These are phyloP conservation scores for Mycena floridula DNA, from an alignment of 768 basidiomycete species.

Conservation along the genomic window DNA sequence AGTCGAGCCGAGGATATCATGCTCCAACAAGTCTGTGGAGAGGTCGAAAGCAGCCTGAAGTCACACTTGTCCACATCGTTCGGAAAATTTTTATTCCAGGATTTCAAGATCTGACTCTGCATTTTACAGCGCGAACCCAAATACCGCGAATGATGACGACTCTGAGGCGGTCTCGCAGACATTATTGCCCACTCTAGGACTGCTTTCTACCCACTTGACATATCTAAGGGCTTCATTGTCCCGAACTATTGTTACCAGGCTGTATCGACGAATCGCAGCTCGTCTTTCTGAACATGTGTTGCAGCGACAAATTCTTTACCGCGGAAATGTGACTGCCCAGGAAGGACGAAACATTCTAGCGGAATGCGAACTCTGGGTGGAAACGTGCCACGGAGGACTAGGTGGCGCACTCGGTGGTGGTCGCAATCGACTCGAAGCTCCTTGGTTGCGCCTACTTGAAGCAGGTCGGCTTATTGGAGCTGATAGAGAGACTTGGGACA, in stretches of 20 bases:
- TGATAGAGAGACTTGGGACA: conserved; percentile 48
- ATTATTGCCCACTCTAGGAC: conserved; percentile 69
- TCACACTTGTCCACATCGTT: conserved; percentile 54
- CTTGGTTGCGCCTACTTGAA: conserved; percentile 71
- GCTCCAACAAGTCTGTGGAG: conserved; percentile 72
- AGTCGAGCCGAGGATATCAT: conserved; percentile 85
- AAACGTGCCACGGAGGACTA: conserved; percentile 64
- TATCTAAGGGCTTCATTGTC: conserved; percentile 65
- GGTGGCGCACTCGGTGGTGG: conserved; percentile 37
- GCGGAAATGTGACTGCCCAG: conserved; percentile 55
- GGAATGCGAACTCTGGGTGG: conserved; percentile 81
- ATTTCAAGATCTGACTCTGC: neutral
- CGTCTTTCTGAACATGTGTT: conserved; percentile 73
- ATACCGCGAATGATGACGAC: conserved; percentile 20
- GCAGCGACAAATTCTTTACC: conserved; percentile 77
- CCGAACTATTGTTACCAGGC: conserved; percentile 39
- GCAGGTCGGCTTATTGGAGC: conserved; percentile 63
- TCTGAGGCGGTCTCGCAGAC: conserved; percentile 61
- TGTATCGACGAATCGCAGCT: conserved; percentile 73
- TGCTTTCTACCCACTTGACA: conserved; percentile 73
- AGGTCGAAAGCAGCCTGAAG: conserved; percentile 74
- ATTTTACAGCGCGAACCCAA: conserved; percentile 23
- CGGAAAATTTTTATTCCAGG: conserved; percentile 23
- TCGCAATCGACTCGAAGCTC: conserved; percentile 54
- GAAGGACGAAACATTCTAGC: conserved; percentile 60